Conservation (phyloP, 1,284 basidiomycete species). For the Cryptococcus jaspeensis region DNA sequence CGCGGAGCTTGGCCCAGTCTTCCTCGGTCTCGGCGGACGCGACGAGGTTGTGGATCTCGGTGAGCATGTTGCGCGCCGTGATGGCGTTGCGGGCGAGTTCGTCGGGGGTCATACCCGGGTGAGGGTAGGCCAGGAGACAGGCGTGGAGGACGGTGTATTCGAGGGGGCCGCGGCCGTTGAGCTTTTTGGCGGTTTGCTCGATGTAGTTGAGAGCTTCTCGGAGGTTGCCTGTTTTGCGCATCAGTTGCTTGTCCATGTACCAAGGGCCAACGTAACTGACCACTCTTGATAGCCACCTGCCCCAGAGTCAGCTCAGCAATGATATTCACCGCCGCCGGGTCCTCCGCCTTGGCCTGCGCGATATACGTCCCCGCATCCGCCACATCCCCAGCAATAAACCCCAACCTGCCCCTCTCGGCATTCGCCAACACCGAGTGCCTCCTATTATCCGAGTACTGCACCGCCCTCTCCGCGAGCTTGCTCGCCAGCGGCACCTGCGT, state of each 20-base stretch:
- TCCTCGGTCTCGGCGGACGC: constrained; percentile 51
- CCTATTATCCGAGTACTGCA: constrained; percentile 86
- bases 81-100: constrained; percentile 70
- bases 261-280: too few species aligned
- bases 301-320: constrained; percentile 79
- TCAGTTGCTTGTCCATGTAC: not conserved
- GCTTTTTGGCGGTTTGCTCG: constrained; percentile 62
- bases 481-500: constrained; percentile 61
- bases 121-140: constrained; percentile 73
- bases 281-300: constrained; percentile 77
- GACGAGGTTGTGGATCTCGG: constrained; percentile 68
- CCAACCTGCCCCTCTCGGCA: constrained; percentile 72
- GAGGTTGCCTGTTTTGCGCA: constrained; percentile 57
- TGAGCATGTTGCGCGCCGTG: constrained; percentile 76
- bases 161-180: constrained; percentile 52
- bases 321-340: constrained; percentile 61
- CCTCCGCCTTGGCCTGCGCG: constrained; percentile 67
- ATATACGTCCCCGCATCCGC: constrained; percentile 70
- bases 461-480: constrained; percentile 86
- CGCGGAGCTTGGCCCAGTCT: constrained; percentile 55
- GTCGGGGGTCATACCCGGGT: constrained; percentile 70
- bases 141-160: constrained; percentile 88
- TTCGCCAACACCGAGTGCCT: constrained; percentile 75
- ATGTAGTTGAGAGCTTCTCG: constrained; percentile 65
- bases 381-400: constrained; percentile 65